Evolutionary conservation across 371 early-diverging fungal genomes (phyloP).

Genomic region (Mortierella polycephala): DNA sequence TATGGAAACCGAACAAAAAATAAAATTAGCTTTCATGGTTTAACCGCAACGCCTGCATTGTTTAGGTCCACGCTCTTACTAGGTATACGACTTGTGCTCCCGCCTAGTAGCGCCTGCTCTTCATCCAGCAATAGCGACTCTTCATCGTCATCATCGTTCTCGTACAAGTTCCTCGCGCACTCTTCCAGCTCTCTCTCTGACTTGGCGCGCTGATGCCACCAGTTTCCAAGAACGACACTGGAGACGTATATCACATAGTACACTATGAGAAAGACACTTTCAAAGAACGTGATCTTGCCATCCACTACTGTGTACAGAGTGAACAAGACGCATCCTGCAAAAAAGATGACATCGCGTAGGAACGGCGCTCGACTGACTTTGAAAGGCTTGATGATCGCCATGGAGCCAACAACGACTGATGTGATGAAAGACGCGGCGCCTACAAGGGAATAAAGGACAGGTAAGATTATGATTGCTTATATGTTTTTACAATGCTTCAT

Average conservation of each 20-base stretch:
- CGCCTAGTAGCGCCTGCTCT: constrained; percentile 19
- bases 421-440: constrained; percentile 81
- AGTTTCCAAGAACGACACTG: constrained; percentile 70
- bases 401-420: constrained; percentile 81
- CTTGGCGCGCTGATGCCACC: constrained; percentile 58
- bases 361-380: constrained; percentile 74
- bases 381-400: constrained; percentile 81
- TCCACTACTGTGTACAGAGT: constrained; percentile 70
- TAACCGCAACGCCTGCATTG: not conserved
- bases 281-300: constrained; percentile 72
- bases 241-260: constrained; percentile 71
- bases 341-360: constrained; percentile 80
- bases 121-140: constrained; percentile 7
- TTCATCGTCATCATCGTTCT: constrained; percentile 11
- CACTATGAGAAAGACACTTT: constrained; percentile 63
- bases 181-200: constrained; percentile 27
- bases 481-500: not conserved
- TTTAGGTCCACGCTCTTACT: constrained; percentile 8
- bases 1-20: not conserved
- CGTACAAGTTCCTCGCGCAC: constrained; percentile 31
- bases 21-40: not conserved
- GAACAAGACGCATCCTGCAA: constrained; percentile 72
- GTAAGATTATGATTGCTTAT: not conserved
- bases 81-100: constrained; percentile 1
- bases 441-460: not conserved